These are phyloP conservation scores for Vicia sativa DNA, from an alignment of 306 rosid species.

Conservation along the genomic window DNA sequence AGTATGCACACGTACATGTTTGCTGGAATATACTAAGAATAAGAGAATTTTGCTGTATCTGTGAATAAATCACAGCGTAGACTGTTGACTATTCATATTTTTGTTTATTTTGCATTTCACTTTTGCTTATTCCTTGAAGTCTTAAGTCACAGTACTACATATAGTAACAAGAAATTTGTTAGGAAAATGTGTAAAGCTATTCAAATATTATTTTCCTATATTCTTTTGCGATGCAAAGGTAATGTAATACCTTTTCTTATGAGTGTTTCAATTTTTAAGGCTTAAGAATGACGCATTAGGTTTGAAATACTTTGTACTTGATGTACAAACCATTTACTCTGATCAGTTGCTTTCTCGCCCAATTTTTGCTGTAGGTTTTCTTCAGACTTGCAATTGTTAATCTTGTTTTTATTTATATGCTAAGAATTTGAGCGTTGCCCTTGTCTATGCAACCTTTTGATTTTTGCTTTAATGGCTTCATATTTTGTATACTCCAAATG, in stretches of 20 bases:
- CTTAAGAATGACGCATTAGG: constrained; percentile 20
- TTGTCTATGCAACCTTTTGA: constrained; percentile 17
- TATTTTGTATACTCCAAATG: constrained; percentile 8
- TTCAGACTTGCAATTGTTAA: constrained; percentile 18
- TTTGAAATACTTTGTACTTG: constrained; percentile 30
- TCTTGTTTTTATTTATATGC: constrained; percentile 37
- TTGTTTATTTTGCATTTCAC: constrained; percentile 9
- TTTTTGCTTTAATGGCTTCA: constrained; percentile 12
- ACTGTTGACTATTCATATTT: constrained; percentile 14
- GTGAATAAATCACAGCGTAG: not conserved
- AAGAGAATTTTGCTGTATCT: constrained; percentile 2
- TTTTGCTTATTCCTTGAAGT: constrained; percentile 30
- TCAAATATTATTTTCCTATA: constrained; percentile 27
- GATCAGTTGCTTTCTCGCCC: constrained; percentile 19
- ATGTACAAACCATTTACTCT: constrained; percentile 13
- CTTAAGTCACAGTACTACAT: constrained; percentile 7
- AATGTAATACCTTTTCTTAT: constrained; percentile 14
- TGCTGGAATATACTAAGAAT: not conserved
- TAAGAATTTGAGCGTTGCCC: constrained; percentile 15
- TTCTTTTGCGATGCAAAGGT: constrained; percentile 11
- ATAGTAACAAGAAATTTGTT: constrained; percentile 15
- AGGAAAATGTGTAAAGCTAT: constrained; percentile 1
- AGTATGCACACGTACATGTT: not conserved
- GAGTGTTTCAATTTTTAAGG: constrained; percentile 23
- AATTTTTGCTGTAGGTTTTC: constrained; percentile 18